Evolutionary conservation across 2,329 filamentous ascomycete species (phyloP).

Genomic region (Emericellopsis atlantica): DNA sequence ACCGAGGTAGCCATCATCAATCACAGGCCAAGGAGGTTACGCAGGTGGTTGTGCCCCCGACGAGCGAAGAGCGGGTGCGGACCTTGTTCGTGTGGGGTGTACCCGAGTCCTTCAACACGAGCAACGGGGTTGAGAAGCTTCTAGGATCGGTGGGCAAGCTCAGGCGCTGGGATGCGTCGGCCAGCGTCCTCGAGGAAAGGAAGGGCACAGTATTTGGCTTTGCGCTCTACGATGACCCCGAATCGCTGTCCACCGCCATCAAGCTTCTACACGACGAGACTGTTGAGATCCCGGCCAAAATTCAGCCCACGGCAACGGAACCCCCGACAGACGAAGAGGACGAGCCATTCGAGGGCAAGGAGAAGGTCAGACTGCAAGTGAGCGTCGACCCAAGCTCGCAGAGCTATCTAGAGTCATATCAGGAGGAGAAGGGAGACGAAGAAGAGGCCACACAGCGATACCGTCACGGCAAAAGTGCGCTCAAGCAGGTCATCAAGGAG

Average conservation of each 20-base stretch:
- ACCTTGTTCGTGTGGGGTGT: slow-evolving; percentile 87
- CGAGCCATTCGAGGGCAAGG: slow-evolving; percentile 39
- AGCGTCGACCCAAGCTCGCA: slow-evolving; percentile 72
- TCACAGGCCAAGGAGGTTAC: slow-evolving; percentile 55
- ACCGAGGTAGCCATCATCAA: slow-evolving; percentile 53
- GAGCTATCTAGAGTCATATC: slow-evolving; percentile 77
- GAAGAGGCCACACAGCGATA: slow-evolving; percentile 53
- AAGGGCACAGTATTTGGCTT: slow-evolving; percentile 87
- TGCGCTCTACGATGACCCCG: slow-evolving; percentile 85
- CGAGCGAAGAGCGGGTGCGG: slow-evolving; percentile 77
- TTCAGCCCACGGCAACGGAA: slow-evolving; percentile 43
- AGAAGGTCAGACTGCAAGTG: slow-evolving; percentile 60
- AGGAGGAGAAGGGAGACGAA: slow-evolving; percentile 52
- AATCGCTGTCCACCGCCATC: slow-evolving; percentile 74
- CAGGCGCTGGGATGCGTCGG: slow-evolving; percentile 72
- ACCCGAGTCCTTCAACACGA: slow-evolving; percentile 63
- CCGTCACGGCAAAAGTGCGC: slow-evolving; percentile 53
- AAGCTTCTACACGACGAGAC: slow-evolving; percentile 74
- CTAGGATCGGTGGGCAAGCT: slow-evolving; percentile 66
- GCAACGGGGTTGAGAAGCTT: slow-evolving; percentile 68
- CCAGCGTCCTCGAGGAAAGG: slow-evolving; percentile 46
- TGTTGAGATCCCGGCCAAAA: slow-evolving; percentile 71
- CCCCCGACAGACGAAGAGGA: slow-evolving; percentile 18
- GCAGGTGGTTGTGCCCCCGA: slow-evolving; percentile 67
- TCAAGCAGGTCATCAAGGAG: slow-evolving; percentile 57